phyloP scores from a whole-genome alignment of 176 grass and related monocot genomes.

The Bolboschoenus planiculmis region DNA sequence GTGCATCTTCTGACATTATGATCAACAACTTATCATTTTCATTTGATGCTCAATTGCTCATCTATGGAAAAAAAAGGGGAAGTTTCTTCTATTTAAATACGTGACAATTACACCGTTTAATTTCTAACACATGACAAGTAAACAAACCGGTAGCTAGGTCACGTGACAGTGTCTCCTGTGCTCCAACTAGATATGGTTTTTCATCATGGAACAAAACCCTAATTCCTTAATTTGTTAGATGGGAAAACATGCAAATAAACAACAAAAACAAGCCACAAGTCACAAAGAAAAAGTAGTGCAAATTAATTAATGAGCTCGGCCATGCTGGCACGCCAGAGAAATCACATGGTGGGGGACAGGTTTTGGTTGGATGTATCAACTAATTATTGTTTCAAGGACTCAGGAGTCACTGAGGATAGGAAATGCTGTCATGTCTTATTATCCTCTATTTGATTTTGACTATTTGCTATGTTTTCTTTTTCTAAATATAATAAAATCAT shows the following conservation, averaged over 20 bases:
- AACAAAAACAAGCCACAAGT: neutral
- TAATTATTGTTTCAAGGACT: neutral
- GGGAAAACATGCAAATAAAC: neutral
- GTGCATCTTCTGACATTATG: neutral
- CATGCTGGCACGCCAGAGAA: neutral
- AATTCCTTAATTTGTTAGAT: neutral
- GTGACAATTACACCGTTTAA: no score
- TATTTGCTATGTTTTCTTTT: no score
- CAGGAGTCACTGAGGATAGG: neutral
- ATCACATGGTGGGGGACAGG: slow-evolving; percentile 7
- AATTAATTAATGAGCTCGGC: neutral
- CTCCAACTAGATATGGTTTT: neutral
- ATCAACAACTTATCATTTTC: neutral
- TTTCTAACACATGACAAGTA: neutral
- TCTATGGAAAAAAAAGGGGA: no score
- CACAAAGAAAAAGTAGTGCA: no score
- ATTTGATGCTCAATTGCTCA: neutral
- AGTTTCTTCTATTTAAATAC: no score
- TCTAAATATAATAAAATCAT: no score
- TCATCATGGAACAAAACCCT: neutral
- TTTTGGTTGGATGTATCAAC: neutral
- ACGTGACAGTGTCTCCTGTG: neutral
- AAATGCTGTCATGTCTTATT: neutral
- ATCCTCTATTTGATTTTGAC: no score
- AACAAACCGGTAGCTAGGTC: neutral